Percentiles rank a stretch among this genome's conserved stretches.
These are phyloP conservation scores for Loxodes magnus DNA, from an alignment of 73 alveolate genomes.

Conservation along the genomic window DNA sequence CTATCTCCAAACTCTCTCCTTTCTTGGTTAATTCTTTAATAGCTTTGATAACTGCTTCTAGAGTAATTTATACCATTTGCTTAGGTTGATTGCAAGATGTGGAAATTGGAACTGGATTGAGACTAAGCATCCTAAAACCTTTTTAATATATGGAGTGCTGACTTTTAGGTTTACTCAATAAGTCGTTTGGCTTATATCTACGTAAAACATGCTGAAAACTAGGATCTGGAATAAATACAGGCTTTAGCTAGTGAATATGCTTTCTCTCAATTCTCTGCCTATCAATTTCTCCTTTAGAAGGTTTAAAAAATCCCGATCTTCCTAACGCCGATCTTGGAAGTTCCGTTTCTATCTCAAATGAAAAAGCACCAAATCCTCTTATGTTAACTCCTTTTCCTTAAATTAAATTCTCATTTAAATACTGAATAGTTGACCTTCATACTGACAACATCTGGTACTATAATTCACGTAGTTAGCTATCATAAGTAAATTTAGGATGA, in stretches of 20 bases:
- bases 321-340: conserved; percentile 62
- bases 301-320: too few relatives aligned
- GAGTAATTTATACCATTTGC: conserved; percentile 59
- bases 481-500: background rate
- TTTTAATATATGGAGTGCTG: conserved; percentile 63
- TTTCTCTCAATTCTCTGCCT: conserved; percentile 60
- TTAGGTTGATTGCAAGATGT: conserved; percentile 58
- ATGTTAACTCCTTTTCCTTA: conserved; percentile 63
- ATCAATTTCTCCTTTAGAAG: conserved; percentile 33
- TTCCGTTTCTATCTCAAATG: conserved; percentile 59
- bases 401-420: conserved; percentile 55
- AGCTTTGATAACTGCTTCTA: conserved; percentile 59
- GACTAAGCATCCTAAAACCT: conserved; percentile 68
- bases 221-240: conserved; percentile 55
- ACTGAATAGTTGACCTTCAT: conserved; percentile 62
- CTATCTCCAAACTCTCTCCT: conserved; percentile 35
- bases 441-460: conserved; percentile 38
- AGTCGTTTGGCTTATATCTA: conserved; percentile 61
- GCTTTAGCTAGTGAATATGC: conserved; percentile 39
- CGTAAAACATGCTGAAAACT: conserved; percentile 38
- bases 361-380: conserved; percentile 70
- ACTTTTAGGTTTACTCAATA: conserved; percentile 47
- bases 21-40: conserved; percentile 39
- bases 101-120: conserved; percentile 79
- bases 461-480: background rate